Percentiles rank a stretch among this genome's conserved stretches.
phyloP scores from a whole-genome alignment of 1,284 basidiomycete species.

The Fomitiporia mediterranea region DNA sequence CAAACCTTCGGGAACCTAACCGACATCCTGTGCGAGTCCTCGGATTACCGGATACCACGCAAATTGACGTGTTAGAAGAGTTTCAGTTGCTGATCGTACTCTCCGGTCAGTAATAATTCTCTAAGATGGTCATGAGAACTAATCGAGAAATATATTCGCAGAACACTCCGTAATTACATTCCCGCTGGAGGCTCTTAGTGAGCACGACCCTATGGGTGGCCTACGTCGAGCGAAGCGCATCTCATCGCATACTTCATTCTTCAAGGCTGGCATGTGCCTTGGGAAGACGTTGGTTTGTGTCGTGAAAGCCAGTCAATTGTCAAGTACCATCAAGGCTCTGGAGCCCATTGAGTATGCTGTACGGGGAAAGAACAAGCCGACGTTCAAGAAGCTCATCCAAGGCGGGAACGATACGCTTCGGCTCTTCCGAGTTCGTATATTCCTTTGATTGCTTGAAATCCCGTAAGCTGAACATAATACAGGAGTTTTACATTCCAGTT shows the following conservation, averaged over 20 bases:
- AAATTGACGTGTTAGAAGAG: slow-evolving; percentile 96
- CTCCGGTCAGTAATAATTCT: slow-evolving; percentile 53
- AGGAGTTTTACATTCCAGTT: slow-evolving; percentile 99
- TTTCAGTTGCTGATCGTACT: slow-evolving; percentile 95
- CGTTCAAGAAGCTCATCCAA: slow-evolving; percentile 91
- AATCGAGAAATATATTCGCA: slow-evolving; percentile 28
- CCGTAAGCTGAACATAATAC: slow-evolving; percentile 14
- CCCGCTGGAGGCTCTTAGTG: slow-evolving; percentile 90
- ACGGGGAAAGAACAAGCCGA: slow-evolving; percentile 83
- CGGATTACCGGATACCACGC: slow-evolving; percentile 84
- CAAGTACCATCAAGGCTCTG: slow-evolving; percentile 96
- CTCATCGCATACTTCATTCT: slow-evolving; percentile 95
- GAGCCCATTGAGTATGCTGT: slow-evolving; percentile 93
- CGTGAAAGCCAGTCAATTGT: slow-evolving; percentile 92
- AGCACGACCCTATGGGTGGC: slow-evolving; percentile 85
- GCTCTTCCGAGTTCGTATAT: slow-evolving; percentile 75
- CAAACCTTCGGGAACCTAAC: slow-evolving; percentile 73
- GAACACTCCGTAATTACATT: slow-evolving; percentile 96
- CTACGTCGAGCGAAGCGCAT: slow-evolving; percentile 94
- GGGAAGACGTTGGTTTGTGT: slow-evolving; percentile 96
- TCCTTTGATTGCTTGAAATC: background rate
- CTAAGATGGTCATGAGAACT: slow-evolving; percentile 14
- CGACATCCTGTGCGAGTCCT: slow-evolving; percentile 90
- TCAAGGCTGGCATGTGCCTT: slow-evolving; percentile 93
- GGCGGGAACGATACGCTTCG: slow-evolving; percentile 93